phyloP scores from a whole-genome alignment of 1,284 basidiomycete genomes.

The Vanrija pseudolonga region DNA sequence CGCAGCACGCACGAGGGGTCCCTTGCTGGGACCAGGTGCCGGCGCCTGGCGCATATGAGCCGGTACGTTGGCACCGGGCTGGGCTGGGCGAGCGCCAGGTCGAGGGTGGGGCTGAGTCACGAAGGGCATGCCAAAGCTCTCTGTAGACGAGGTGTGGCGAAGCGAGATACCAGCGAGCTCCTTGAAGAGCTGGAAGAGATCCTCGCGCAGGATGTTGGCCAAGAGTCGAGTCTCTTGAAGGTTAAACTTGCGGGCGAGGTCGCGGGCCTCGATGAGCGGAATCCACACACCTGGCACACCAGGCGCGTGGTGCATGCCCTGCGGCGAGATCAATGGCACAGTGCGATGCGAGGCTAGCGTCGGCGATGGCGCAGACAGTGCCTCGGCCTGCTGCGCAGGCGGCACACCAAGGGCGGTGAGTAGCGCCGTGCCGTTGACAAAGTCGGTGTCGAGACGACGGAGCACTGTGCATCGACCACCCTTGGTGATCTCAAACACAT shows the following conservation, averaged over 20 bases:
- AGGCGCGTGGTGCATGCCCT: slow-evolving; percentile 23
- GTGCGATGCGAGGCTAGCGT: slow-evolving; percentile 24
- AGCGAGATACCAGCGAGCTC: slow-evolving; percentile 33
- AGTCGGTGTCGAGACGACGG: slow-evolving; percentile 42
- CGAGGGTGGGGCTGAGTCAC: slow-evolving; percentile 16
- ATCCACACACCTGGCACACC: slow-evolving; percentile 43
- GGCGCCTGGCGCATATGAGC: background rate
- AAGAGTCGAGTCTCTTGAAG: slow-evolving; percentile 21
- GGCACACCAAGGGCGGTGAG: slow-evolving; percentile 36
- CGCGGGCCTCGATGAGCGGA: slow-evolving; percentile 31
- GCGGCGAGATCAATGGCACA: slow-evolving; percentile 20
- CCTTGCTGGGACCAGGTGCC: slow-evolving; percentile 18
- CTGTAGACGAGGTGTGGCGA: slow-evolving; percentile 29
- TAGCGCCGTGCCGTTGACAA: slow-evolving; percentile 42
- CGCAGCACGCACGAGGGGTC: slow-evolving; percentile 28
- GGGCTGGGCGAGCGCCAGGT: slow-evolving; percentile 12
- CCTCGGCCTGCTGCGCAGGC: slow-evolving; percentile 22
- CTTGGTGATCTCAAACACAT: slow-evolving; percentile 24
- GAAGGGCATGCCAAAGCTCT: slow-evolving; percentile 31
- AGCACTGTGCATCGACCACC: slow-evolving; percentile 28
- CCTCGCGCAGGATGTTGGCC: slow-evolving; percentile 32
- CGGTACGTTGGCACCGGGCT: background rate
- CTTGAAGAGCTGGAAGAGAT: slow-evolving; percentile 39
- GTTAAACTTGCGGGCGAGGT: slow-evolving; percentile 26
- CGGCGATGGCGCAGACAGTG: slow-evolving; percentile 26